Evolutionary conservation across 805 yeast genomes (phyloP), one percentile per base, ranked within the genome.

Genomic region (Cyberlindnera maclurae): DNA sequence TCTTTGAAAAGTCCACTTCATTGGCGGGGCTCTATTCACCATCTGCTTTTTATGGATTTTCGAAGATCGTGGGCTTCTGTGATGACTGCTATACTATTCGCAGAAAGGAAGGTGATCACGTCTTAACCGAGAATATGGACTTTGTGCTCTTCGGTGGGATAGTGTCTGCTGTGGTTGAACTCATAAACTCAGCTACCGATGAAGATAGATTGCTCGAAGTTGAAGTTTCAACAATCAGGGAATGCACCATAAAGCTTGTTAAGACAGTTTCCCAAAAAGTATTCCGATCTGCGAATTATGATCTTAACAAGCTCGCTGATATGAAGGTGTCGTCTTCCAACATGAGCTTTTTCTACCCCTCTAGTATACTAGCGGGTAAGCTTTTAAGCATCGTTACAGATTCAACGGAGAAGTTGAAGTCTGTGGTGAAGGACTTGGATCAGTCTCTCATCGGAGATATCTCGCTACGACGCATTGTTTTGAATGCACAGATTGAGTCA

Each of bases 81-180:
- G 82, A 80, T 50, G 77, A 79, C 17, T 71, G 72, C 29, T 74
- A 74, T 67, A 64, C 70, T 18, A 58, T 80, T 22, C 64, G 57
- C 40, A 67, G 87, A 42, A 79, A 78, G 44, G 65, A 66, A 32
- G 90, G 87, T 10, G 80, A 77, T 7, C 90, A 82, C 59, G 84
- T 81, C 24, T 73, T 73, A 39, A 66, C 65, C 37, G 87, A 82
- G 50, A 64, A 66, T 30, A 63, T 63, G 22, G 73, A 67, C 31
- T 78, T 69, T 46, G 63, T 68, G 15, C 55, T 70, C 2, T 78
- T 78, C 47, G 62, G 71, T 36, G 71, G 70, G 39, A 66, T 68
- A 38, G 67, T 77, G 0, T 58, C 68, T 4, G 67, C 72, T 0
- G 45, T 73, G 16, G 60, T 68, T 31, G 63, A 63, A 26, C 61